phyloP scores from a whole-genome alignment of 1,284 basidiomycete genomes.

The Trametes pubescens region DNA sequence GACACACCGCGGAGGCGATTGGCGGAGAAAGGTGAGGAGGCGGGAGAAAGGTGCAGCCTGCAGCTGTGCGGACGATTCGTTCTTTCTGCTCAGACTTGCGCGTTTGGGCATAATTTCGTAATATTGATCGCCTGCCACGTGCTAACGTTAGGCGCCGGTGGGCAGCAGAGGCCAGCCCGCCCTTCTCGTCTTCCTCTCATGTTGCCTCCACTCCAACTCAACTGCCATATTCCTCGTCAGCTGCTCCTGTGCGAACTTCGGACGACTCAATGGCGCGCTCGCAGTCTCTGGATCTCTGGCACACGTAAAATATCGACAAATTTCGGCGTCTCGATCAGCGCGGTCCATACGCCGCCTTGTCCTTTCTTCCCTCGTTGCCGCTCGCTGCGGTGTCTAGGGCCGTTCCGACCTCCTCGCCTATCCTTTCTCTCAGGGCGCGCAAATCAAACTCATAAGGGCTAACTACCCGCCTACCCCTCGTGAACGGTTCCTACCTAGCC shows the following conservation, averaged over 20 bases:
- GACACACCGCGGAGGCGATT: background rate
- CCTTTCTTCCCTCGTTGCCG: conserved; percentile 7
- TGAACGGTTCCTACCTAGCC: background rate
- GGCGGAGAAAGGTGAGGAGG: background rate
- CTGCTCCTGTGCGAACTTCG: background rate
- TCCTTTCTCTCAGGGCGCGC: background rate
- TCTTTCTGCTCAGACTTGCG: background rate
- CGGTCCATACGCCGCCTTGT: conserved; percentile 1
- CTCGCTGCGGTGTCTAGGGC: background rate
- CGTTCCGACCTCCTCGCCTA: conserved; percentile 1
- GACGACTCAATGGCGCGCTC: background rate
- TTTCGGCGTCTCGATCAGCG: background rate
- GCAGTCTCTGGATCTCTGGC: background rate
- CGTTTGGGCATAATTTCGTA: background rate
- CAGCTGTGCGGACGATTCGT: background rate
- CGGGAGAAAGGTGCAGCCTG: background rate
- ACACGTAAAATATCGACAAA: background rate
- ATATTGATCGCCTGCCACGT: background rate
- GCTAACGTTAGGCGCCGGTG: background rate
- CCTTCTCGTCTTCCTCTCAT: conserved; percentile 1
- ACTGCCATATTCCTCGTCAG: conserved; percentile 7
- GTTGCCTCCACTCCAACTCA: background rate
- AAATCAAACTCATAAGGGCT: background rate
- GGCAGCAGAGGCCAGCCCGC: background rate
- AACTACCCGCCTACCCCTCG: background rate